Evolutionary conservation across 139 green algal species (phyloP).

Genomic region (Ettlia oleoabundans): DNA sequence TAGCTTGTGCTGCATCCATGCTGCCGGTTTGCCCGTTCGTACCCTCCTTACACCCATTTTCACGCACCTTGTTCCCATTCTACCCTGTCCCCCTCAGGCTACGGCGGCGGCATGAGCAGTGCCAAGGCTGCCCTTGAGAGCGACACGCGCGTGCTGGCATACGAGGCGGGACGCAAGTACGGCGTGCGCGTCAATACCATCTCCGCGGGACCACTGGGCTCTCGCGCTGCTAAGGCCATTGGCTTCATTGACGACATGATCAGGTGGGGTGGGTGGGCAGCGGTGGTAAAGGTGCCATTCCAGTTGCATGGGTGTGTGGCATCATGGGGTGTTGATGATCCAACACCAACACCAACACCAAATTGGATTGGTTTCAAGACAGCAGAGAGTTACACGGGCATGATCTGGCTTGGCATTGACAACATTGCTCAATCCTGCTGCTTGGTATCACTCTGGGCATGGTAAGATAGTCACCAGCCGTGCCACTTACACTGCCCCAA

Average conservation of each 20-base stretch:
- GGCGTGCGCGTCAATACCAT: slow-evolving; percentile 86
- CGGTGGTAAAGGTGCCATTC: not conserved
- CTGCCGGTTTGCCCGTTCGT: too few species aligned
- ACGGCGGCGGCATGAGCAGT: slow-evolving; percentile 97
- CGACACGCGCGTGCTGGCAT: slow-evolving; percentile 96
- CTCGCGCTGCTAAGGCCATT: slow-evolving; percentile 95
- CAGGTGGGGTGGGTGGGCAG: slow-evolving; percentile 58
- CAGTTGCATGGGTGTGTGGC: not conserved
- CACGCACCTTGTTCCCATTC: not conserved
- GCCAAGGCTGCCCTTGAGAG: slow-evolving; percentile 97
- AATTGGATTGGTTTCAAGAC: too few species aligned
- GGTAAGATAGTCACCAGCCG: slow-evolving; percentile 47
- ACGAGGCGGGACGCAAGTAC: slow-evolving; percentile 95
- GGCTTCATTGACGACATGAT: slow-evolving; percentile 99
- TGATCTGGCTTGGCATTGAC: too few species aligned
- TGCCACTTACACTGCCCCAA: not conserved
- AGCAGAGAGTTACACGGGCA: too few species aligned
- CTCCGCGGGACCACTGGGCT: slow-evolving; percentile 93
- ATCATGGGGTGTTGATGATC: not conserved
- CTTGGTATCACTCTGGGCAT: slow-evolving; percentile 54
- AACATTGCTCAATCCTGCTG: not conserved
- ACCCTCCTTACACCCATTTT: not conserved
- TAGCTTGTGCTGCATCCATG: too few species aligned
- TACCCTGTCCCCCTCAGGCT: slow-evolving; percentile 61
- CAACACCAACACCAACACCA: too few species aligned